Evolutionary conservation across 1,284 basidiomycete species (phyloP), one percentile per base, ranked within the genome.

Genomic region (Sporisorium exsertum): DNA sequence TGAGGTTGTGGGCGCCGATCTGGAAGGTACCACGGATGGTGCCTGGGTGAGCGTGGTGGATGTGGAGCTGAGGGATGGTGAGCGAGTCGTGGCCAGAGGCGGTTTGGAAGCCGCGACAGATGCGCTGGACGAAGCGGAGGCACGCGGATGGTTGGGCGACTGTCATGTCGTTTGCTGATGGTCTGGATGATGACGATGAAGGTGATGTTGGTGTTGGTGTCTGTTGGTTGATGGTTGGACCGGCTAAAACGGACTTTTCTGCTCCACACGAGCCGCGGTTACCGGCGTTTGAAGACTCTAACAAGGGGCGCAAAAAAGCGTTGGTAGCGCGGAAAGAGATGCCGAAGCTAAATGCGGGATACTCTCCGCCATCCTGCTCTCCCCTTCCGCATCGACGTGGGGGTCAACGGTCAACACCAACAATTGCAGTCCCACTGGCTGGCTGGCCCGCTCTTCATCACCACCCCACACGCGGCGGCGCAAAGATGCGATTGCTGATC

Each of bases 1-100:
- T 85, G 52, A 85, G 54, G 58, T 85, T 83, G 35, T 79, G 68
- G 3, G 56, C 10, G 8, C 53, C 62, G 50, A 85, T 80, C 8
- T 24, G 33, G 46, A 84, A 75, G 9, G 65, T 45, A 29, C 58
- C 78, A 9, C 53, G 58, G 29, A 85, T 65, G 20, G 43, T 58
- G n/a, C 83, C 83, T 15, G 83, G 83, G 0, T 13, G 24, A 0
- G 83, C 82, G 8, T 26, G 22, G n/a, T 56, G 20, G 59, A 85
- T 71, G n/a, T 10, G 29, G 16, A 84, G 72, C 8, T 61, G 58
- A 6, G 70, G 62, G 27, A 83, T 76, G 40, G 79, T 83, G 40
- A 74, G 66, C 1, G 76, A 42, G 50, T 85, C 83, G 59, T 85
- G 83, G 2, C 83, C 83, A 3, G 52, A 68, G 10, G 54, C 13